These are phyloP conservation scores for Cercophora sp. DNA, from an alignment of 495 filamentous ascomycete genomes.

Conservation along the genomic window DNA sequence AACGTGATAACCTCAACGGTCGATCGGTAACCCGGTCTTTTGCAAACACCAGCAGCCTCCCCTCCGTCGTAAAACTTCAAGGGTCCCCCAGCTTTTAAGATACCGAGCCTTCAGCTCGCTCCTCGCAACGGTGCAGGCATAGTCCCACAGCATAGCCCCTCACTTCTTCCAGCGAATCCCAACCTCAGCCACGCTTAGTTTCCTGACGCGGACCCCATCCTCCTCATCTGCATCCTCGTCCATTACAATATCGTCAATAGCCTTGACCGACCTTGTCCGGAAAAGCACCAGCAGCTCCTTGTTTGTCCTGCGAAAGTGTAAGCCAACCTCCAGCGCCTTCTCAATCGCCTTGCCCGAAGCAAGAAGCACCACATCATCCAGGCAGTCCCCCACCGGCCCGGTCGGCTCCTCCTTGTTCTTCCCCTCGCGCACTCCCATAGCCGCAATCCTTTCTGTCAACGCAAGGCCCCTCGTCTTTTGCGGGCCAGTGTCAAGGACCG, in stretches of 20 bases:
- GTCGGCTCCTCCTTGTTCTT: background rate
- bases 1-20: too few relatives aligned
- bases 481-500: constrained; percentile 62
- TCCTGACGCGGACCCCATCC: constrained; percentile 61
- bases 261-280: constrained; percentile 60
- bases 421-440: constrained; percentile 27
- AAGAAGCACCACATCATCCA: constrained; percentile 63
- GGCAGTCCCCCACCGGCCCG: constrained; percentile 15
- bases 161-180: constrained; percentile 20
- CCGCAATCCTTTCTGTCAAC: constrained; percentile 39
- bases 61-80: too few relatives aligned
- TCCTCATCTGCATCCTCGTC: constrained; percentile 41
- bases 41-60: too few relatives aligned
- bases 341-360: constrained; percentile 78
- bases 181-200: constrained; percentile 29
- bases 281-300: constrained; percentile 53
- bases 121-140: too few relatives aligned
- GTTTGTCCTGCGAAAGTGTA: constrained; percentile 57
- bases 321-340: constrained; percentile 59
- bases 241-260: constrained; percentile 65
- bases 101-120: too few relatives aligned
- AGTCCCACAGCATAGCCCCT: too few relatives aligned
- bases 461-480: constrained; percentile 31
- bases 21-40: too few relatives aligned
- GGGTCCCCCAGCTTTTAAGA: too few relatives aligned